A percentile compares a stretch with the other conserved stretches of the same genome.
phyloP scores from a whole-genome alignment of 495 filamentous ascomycete genomes.

The Daldinia loculata region DNA sequence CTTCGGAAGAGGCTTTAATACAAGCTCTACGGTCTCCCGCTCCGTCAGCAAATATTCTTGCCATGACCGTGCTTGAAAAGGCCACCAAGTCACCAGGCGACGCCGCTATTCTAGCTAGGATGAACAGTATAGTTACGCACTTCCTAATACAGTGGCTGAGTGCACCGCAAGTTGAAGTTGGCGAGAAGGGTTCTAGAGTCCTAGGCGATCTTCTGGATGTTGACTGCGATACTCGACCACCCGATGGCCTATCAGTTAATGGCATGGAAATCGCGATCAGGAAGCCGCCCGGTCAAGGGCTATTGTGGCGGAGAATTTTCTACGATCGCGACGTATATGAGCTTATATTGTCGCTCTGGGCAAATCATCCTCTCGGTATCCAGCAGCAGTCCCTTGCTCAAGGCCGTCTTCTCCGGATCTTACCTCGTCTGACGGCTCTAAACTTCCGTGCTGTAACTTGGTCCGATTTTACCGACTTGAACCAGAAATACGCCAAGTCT shows the following conservation, averaged over 20 bases:
- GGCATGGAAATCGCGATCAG: conserved; percentile 49
- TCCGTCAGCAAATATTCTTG: conserved; percentile 73
- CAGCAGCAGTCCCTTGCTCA: conserved; percentile 80
- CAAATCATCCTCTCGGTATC: conserved; percentile 57
- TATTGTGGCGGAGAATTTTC: conserved; percentile 78
- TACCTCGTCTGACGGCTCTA: conserved; percentile 71
- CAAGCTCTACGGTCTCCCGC: conserved; percentile 67
- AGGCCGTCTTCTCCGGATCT: conserved; percentile 74
- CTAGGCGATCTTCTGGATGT: conserved; percentile 76
- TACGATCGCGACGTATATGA: conserved; percentile 71
- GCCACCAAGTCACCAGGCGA: conserved; percentile 68
- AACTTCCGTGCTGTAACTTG: conserved; percentile 69
- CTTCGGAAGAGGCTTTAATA: conserved; percentile 62
- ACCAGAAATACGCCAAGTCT: conserved; percentile 58
- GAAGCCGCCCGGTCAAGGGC: conserved; percentile 65
- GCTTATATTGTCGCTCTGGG: conserved; percentile 69
- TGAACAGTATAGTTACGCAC: conserved; percentile 66
- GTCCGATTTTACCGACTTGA: conserved; percentile 68
- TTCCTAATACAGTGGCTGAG: conserved; percentile 78
- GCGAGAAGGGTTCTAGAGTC: conserved; percentile 69
- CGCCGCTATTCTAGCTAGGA: conserved; percentile 72
- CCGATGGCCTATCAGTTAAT: conserved; percentile 46
- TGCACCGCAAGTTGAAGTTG: conserved; percentile 74
- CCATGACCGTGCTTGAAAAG: conserved; percentile 75
- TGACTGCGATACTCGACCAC: conserved; percentile 65